Evolutionary conservation across 371 early-diverging fungal genomes (phyloP), one percentile per base, ranked within the genome.

Genomic region (Fennellomyces sp.): DNA sequence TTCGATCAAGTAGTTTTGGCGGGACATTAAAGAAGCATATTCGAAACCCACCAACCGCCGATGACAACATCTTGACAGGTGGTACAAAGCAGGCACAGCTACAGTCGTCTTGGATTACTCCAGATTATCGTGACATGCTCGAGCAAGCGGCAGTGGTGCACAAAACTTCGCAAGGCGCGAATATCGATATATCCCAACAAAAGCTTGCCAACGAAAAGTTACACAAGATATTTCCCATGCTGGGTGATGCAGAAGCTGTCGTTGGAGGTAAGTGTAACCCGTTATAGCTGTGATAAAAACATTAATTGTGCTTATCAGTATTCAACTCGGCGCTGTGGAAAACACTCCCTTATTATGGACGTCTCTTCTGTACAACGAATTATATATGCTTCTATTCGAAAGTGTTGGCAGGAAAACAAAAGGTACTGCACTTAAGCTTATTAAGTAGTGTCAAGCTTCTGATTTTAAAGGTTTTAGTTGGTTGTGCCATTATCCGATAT

Each of bases 371-470:
- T 21, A 87, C 90, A 0, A 76, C 74, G 11, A 68, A 82, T 55
- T 83, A 84, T 62, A 50, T 91, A 10, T 88, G 87, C 60, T 91
- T 83, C 69, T 75, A 80, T 56, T 84, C 88, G 27, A 82, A 80
- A 42, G 67, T 82, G 0, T 69, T 86, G 15, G 87, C 85, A 17
- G 77, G 80, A 5, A 64, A 82, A 23, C 78, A 83, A 39, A 83
- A 82, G 62, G 78, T 84, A n/a, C n/a, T n/a, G n/a, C n/a, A n/a
- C n/a, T n/a, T n/a, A n/a, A n/a, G n/a, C n/a, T n/a, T n/a, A n/a
- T n/a, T n/a, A 26, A 64, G 58, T 52, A n/a, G 2, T 15, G 23
- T 45, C 29, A 41, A 2, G n/a, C n/a, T 41, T 41, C 41, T n/a
- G 5, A 5, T 39, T n/a, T 39, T 39, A 3, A 39, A 39, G 5